A percentile compares a stretch with the other conserved stretches of the same genome.
These are phyloP conservation scores for barrel medic (Medicago truncatula) DNA, from an alignment of 306 rosid genomes.

Conservation along the genomic window MtrunA17r5.0-ANR NC_053049.1:36620501-36621000, in stretches of 20 bases:
- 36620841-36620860: background rate
- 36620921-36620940: background rate
- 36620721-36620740: conserved; percentile 90
- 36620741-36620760: conserved; percentile 58
- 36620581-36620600: background rate
- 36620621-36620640: conserved; percentile 95
- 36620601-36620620: conserved; percentile 73
- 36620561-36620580: conserved; percentile 30
- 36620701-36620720: conserved; percentile 88
- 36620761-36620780: background rate
- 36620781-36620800: background rate
- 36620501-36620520: conserved; percentile 39
- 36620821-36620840: conserved; percentile 19
- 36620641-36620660: conserved; percentile 91
- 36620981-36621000: conserved; percentile 8
- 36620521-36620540: conserved; percentile 37
- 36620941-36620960: background rate
- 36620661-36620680: conserved; percentile 79
- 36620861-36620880: background rate
- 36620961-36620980: conserved; percentile 33
- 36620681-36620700: conserved; percentile 88
- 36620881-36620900: conserved; percentile 11
- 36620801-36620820: conserved; percentile 11
- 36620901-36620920: conserved; percentile 1
- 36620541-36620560: conserved; percentile 5